Evolutionary conservation across 139 green algal species (phyloP), one percentile per base, ranked within the genome.

Genomic region (Haematococcus lacustris): DNA sequence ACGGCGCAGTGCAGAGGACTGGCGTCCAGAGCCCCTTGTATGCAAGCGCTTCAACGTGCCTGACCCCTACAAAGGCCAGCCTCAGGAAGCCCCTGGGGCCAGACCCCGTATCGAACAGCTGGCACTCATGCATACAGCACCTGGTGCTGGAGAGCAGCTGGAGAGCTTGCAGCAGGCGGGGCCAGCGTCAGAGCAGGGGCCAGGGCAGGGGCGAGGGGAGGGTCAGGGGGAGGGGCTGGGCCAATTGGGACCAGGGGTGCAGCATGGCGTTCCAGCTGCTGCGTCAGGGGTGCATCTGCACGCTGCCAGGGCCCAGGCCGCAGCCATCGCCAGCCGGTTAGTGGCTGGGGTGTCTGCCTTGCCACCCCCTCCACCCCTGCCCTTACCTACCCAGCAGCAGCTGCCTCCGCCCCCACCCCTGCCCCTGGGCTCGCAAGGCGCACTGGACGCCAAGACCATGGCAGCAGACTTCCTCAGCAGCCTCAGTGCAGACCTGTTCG

Each of bases 1-100:
- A 2, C 66, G 77, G 0, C 78, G 85, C 9, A 82, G 63, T 0
- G 72, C 75, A 38, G 83, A 92, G 62, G 89, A 97, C 35, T 98
- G 94, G 94, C 68, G 88, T 40, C 94, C 94, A 9, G 81, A 76
- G 51, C 82, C 91, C 4, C 81, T 98, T 74, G 86, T 98, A 71
- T 98, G 94, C 85, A 93, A 90, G 79, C 82, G 94, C 0, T 94
- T 97, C 68, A 92, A 93, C 33, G 87, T 98, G 51, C 78, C 83
- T 0, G 91, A 98, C 75, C 94, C 94, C 0, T 96, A 91, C 64
- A 78, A 84, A 35, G 80, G 61, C 61, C 26, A 67, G 23, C 32
- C 61, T 5, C 9, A 9, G 17, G 9, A 9, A 53, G 43, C 17
- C 9, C 9, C 9, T 9, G 17, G 9, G 9, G 43, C 43, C 9